A percentile compares a stretch with the other conserved stretches of the same genome.
phyloP scores from a whole-genome alignment of 2,329 filamentous ascomycete genomes.

The Cladophialophora immunda region DNA sequence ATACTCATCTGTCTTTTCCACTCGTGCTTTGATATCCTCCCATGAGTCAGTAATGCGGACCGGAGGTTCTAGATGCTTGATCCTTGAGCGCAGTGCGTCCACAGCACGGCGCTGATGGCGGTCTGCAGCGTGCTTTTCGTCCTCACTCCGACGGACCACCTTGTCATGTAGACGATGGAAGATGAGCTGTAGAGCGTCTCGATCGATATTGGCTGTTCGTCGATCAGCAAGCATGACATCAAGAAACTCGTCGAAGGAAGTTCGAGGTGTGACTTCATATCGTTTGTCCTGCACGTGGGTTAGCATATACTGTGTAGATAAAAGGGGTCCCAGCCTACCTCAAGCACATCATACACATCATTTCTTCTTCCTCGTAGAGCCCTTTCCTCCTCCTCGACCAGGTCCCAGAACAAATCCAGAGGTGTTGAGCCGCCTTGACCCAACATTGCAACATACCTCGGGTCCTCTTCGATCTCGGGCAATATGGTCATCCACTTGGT shows the following conservation, averaged over 20 bases:
- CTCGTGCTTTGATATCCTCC: constrained; percentile 82
- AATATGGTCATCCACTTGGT: constrained; percentile 88
- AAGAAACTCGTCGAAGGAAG: constrained; percentile 87
- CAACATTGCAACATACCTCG: constrained; percentile 82
- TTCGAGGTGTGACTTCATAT: constrained; percentile 87
- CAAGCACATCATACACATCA: constrained; percentile 84
- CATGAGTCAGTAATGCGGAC: constrained; percentile 81
- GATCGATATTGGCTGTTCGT: constrained; percentile 86
- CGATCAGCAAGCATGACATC: constrained; percentile 83
- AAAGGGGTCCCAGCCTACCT: constrained; percentile 67
- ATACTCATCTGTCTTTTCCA: constrained; percentile 85
- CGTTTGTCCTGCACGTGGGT: constrained; percentile 75
- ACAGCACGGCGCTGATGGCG: constrained; percentile 84
- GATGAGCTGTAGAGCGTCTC: constrained; percentile 79
- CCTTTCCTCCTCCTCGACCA: constrained; percentile 91
- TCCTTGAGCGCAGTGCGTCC: constrained; percentile 82
- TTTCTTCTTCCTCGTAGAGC: constrained; percentile 82
- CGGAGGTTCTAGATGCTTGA: constrained; percentile 90
- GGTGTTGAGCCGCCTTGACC: constrained; percentile 86
- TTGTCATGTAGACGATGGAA: constrained; percentile 91
- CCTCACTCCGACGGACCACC: constrained; percentile 79
- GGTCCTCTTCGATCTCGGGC: constrained; percentile 77
- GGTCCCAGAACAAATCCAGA: constrained; percentile 94
- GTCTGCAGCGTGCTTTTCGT: constrained; percentile 82
- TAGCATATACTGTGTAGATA: constrained; percentile 43